phyloP scores from a whole-genome alignment of 2,329 filamentous ascomycete genomes.

The Fonsecaea erecta region DNA sequence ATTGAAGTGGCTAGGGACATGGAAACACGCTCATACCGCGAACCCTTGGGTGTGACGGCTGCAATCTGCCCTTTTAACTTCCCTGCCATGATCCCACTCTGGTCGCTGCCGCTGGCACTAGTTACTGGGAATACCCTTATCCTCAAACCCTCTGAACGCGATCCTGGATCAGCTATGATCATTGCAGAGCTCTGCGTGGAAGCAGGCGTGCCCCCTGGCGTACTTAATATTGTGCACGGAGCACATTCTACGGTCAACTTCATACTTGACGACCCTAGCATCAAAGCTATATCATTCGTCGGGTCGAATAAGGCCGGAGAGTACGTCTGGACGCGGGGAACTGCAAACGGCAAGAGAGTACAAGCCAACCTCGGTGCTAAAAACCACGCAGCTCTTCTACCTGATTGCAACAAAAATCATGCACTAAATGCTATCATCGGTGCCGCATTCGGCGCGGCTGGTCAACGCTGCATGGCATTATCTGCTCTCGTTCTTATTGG shows the following conservation, averaged over 20 bases:
- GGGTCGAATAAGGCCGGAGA: slow-evolving; percentile 67
- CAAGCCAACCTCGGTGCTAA: slow-evolving; percentile 72
- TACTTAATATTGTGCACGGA: slow-evolving; percentile 67
- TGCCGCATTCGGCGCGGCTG: slow-evolving; percentile 70
- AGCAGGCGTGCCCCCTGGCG: neutral
- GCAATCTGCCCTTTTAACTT: slow-evolving; percentile 72
- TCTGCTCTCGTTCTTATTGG: slow-evolving; percentile 68
- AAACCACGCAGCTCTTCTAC: slow-evolving; percentile 70
- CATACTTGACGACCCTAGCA: slow-evolving; percentile 67
- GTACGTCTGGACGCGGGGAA: slow-evolving; percentile 59
- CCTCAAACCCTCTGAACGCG: slow-evolving; percentile 69
- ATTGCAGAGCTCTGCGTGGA: slow-evolving; percentile 43
- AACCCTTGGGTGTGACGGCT: slow-evolving; percentile 67
- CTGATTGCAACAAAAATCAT: slow-evolving; percentile 72
- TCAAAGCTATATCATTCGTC: slow-evolving; percentile 69
- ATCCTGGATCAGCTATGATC: slow-evolving; percentile 69
- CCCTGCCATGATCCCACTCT: slow-evolving; percentile 72
- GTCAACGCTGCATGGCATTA: slow-evolving; percentile 71
- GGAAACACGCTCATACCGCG: slow-evolving; percentile 69
- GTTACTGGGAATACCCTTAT: slow-evolving; percentile 67
- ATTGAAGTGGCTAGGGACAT: slow-evolving; percentile 72
- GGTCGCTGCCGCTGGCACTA: slow-evolving; percentile 68
- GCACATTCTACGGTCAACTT: slow-evolving; percentile 69
- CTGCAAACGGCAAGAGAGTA: slow-evolving; percentile 72
- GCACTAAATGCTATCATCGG: slow-evolving; percentile 68